Base-by-base conservation (phyloP, 805 yeast species). In the Alloascoidea hylecoeti region DNA sequence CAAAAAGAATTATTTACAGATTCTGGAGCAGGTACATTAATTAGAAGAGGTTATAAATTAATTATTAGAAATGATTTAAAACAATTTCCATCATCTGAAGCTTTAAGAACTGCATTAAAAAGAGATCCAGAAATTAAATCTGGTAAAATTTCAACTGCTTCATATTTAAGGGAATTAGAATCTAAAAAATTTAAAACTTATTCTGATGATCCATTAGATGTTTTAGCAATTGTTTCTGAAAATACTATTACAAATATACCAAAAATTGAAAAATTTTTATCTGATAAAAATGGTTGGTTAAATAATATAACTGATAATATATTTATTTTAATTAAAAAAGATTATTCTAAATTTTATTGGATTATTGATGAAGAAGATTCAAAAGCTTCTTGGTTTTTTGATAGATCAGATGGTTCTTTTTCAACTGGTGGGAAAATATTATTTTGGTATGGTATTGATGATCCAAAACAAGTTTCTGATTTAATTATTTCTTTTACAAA, bases 1-100 rank as follows among this genome's bases (percentile, higher is more conserved):
- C 97, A 92, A 63, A 92, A 89, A 58, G 99, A 92, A 61, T 72
- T 92, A 53, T 92, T 92, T 63, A 92, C 99, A 33, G 98, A 92
- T 58, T 81, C 95, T 14, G 99, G 99, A 60, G 99, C 98, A 18
- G 99, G 99, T 55, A 92, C 99, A 35, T 70, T 92, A 65, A 86
- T 92, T 51, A 81, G 98, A 71, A 78, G 98, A 60, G 99, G 99
- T 44, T 84, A 89, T 64, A 85, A 84, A 62, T 69, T 92, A 47
- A 57, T 79, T 41, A 43, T 56, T 27, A 75, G 85, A 56, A 70
- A 73, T 50, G 71, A 80, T 16, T 62, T 86, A 39, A 60, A 65
- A 30, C 89, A 82, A 44, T 81, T 88, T 55, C 46, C 51, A 5
- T 46, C 63, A 17, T 49, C 53, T 35, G 95, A 83, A 52, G 62